A percentile compares a stretch with the other conserved stretches of the same genome.
These are phyloP conservation scores for Mrakia gelida DNA, from an alignment of 768 basidiomycete species.

Conservation along the genomic window DNA sequence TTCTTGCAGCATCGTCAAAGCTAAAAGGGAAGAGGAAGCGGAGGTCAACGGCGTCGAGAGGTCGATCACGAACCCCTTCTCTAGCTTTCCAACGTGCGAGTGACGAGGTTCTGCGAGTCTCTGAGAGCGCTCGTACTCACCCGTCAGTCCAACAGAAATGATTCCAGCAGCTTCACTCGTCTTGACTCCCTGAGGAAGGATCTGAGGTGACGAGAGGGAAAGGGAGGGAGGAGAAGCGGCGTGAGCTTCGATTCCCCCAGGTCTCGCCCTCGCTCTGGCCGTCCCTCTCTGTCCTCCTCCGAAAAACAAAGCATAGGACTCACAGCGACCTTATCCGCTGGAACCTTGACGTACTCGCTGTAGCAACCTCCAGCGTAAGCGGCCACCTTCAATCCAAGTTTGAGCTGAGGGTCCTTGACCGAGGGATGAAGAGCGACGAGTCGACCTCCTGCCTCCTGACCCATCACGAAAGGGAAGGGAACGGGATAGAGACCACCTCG, in stretches of 20 bases:
- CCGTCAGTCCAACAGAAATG: slow-evolving; percentile 70
- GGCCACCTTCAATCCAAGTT: slow-evolving; percentile 1
- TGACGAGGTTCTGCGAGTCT: too few species aligned
- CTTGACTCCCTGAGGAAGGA: neutral
- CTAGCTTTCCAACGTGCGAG: too few species aligned
- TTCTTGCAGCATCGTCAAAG: slow-evolving; percentile 71
- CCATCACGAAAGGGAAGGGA: slow-evolving; percentile 62
- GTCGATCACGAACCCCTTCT: neutral
- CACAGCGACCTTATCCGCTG: slow-evolving; percentile 9
- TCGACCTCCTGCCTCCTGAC: slow-evolving; percentile 72
- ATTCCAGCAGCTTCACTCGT: slow-evolving; percentile 57
- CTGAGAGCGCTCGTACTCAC: slow-evolving; percentile 3
- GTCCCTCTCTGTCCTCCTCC: too few species aligned
- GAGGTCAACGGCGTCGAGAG: neutral
- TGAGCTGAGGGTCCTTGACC: neutral
- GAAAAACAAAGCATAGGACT: neutral
- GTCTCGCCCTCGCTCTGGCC: too few species aligned
- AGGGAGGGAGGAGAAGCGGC: neutral
- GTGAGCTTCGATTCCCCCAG: neutral
- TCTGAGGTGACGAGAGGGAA: neutral
- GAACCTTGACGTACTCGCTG: slow-evolving; percentile 24
- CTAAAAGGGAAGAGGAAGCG: slow-evolving; percentile 35
- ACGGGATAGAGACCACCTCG: slow-evolving; percentile 53
- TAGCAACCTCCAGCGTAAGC: neutral
- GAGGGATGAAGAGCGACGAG: slow-evolving; percentile 66